Base-by-base conservation (phyloP, 2,329 filamentous ascomycete genomes). In the Dryadomyces quercivorus region DNA sequence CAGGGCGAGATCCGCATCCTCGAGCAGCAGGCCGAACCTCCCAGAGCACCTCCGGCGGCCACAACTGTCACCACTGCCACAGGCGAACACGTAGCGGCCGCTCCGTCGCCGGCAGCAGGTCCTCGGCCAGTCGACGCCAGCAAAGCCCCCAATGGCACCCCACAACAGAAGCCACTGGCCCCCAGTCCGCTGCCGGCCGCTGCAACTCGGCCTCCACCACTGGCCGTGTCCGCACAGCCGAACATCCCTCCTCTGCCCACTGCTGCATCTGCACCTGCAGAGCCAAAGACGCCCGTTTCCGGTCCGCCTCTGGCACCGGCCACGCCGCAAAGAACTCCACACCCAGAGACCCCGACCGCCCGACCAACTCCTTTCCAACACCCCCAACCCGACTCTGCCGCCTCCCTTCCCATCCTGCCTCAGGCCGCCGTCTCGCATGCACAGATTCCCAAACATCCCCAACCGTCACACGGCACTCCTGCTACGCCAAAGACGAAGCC, bases 1-100 rank as follows among this genome's bases (percentile, higher is more conserved):
- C 78, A 82, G 66, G 74, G 74, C 56, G 85, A 95, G 60, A 80
- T 94, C 51, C 71, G 75, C 43, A 76, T 82, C 56, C 76, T 93
- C 50, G 81, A 91, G 65, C 75, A 76, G 51, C 49, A 55, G 34
- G 55, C 62, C 45, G 26, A 54, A 38, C 34, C 34, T 36, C 34
- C 34, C 34, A 12, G 6, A 36, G 34, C 34, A 36, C 34, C 34
- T 36, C 40, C 10, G 16, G 40, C 36, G 52, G 2, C 47, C 50
- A 38, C 49, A 53, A 40, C 36, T 5, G 3, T 40, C 36, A 10
- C 48, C 31, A 7, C 34, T 49, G 38, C 22, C 26, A 31, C 26
- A 31, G 26, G 4, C 26, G 26, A 31, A 31, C 26, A 31, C 26
- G 26, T 31, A 31, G 26, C 26, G 26, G 4, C 49, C 5, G 40